phyloP scores from a whole-genome alignment of 2,329 filamentous ascomycete genomes.

The Ascocoryne sarcoides region DNA sequence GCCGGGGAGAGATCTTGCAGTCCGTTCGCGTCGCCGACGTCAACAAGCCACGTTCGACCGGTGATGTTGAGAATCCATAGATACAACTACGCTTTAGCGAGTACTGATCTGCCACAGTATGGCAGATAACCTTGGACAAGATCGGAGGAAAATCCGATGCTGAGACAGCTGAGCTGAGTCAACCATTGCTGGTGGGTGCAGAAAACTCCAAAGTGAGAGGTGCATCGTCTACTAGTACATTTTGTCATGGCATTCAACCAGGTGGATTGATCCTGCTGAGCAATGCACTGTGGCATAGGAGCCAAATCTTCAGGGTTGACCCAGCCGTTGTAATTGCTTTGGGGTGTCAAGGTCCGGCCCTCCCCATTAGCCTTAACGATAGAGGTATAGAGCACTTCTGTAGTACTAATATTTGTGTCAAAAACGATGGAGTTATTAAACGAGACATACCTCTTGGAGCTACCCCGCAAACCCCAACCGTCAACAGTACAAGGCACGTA shows the following conservation, averaged over 20 bases:
- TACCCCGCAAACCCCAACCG: constrained; percentile 1
- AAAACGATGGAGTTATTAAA: constrained; percentile 3
- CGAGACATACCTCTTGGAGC: constrained; percentile 4
- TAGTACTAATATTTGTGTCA: constrained; percentile 4
- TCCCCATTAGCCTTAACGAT: constrained; percentile 3
- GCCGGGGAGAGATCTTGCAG: too few species aligned
- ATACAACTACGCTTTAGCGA: too few species aligned
- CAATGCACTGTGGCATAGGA: constrained; percentile 30
- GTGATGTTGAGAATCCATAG: too few species aligned
- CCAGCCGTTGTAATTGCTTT: constrained; percentile 24
- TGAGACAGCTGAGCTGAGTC: too few species aligned
- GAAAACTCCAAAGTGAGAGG: too few species aligned
- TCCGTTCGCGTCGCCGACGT: too few species aligned
- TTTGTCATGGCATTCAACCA: constrained; percentile 28
- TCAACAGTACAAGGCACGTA: constrained; percentile 7
- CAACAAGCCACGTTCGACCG: too few species aligned
- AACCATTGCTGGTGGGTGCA: too few species aligned
- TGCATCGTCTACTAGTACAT: too few species aligned
- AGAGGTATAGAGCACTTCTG: constrained; percentile 3
- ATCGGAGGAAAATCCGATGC: constrained; percentile 27
- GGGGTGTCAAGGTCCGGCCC: constrained; percentile 7
- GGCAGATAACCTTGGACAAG: constrained; percentile 22
- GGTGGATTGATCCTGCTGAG: constrained; percentile 26
- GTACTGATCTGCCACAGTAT: constrained; percentile 27
- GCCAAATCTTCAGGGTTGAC: constrained; percentile 29